Conservation (phyloP, 768 basidiomycete species). For the Boletales sp. region DNA sequence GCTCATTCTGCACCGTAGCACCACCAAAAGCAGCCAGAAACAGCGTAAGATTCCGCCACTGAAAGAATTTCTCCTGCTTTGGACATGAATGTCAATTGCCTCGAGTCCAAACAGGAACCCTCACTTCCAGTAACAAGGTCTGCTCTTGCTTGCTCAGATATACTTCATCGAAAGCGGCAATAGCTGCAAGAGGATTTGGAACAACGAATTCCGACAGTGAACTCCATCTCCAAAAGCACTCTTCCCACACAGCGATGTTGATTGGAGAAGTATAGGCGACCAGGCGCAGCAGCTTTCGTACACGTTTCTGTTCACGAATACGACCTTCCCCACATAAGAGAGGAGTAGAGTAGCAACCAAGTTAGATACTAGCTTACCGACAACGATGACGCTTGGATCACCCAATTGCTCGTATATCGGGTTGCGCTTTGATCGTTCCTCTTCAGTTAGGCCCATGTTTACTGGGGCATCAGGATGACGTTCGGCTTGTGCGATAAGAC, state of each 20-base stretch:
- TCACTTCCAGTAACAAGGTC: slow-evolving; percentile 37
- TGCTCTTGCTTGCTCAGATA: slow-evolving; percentile 36
- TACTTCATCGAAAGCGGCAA: slow-evolving; percentile 33
- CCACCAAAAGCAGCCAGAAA: slow-evolving; percentile 76
- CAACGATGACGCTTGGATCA: slow-evolving; percentile 64
- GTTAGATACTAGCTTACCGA: slow-evolving; percentile 47
- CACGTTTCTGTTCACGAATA: slow-evolving; percentile 74
- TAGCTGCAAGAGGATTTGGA: slow-evolving; percentile 32
- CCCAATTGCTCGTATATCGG: slow-evolving; percentile 77
- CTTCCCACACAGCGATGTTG: slow-evolving; percentile 80
- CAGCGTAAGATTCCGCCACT: slow-evolving; percentile 84
- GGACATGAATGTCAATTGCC: slow-evolving; percentile 3
- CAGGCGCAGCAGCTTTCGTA: slow-evolving; percentile 65
- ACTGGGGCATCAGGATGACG: slow-evolving; percentile 55
- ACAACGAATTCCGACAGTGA: slow-evolving; percentile 57
- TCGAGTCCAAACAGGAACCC: not conserved
- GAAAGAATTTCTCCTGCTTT: slow-evolving; percentile 62
- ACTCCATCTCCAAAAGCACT: slow-evolving; percentile 76
- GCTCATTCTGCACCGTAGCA: slow-evolving; percentile 52
- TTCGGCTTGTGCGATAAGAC: slow-evolving; percentile 65
- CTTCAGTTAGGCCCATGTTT: slow-evolving; percentile 49
- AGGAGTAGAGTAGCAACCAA: slow-evolving; percentile 2
- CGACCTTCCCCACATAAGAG: slow-evolving; percentile 48
- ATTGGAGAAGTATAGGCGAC: slow-evolving; percentile 61
- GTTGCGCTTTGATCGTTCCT: slow-evolving; percentile 64